phyloP scores from a whole-genome alignment of 305 asterid genomes.

The Fraxinus angustifolia region DNA sequence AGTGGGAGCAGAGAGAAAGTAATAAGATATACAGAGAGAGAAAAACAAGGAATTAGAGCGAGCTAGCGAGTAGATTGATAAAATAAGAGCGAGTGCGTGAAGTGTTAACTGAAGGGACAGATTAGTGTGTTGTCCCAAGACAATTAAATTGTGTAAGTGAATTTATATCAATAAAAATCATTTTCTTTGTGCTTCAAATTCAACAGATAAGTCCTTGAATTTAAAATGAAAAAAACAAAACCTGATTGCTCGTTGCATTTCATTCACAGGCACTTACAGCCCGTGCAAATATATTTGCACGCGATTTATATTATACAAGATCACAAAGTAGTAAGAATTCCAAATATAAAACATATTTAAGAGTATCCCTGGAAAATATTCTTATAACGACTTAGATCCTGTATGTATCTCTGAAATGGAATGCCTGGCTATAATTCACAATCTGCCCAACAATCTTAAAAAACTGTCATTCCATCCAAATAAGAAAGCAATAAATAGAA shows the following conservation, averaged over 20 bases:
- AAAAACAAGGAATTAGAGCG: no score
- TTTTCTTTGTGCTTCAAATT: no score
- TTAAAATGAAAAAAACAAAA: background rate
- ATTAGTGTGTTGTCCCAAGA: no score
- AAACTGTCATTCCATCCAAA: background rate
- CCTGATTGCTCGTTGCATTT: background rate
- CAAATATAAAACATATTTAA: background rate
- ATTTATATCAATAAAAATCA: no score
- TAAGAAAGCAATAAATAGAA: background rate
- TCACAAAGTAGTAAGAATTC: background rate
- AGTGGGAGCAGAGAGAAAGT: no score
- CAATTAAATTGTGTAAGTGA: no score
- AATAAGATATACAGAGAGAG: no score
- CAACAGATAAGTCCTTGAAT: background rate
- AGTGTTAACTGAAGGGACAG: no score
- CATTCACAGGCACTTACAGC: background rate
- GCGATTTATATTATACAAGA: background rate
- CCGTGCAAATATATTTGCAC: background rate
- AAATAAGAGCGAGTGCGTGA: no score
- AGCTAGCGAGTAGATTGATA: no score
- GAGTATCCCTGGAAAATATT: background rate
- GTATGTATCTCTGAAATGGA: background rate
- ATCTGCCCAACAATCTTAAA: background rate
- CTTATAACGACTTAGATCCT: background rate
- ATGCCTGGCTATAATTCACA: background rate